Evolutionary conservation across 2,329 filamentous ascomycete genomes (phyloP), one percentile per base, ranked within the genome.

Genomic region (Botrytis tulipae): DNA sequence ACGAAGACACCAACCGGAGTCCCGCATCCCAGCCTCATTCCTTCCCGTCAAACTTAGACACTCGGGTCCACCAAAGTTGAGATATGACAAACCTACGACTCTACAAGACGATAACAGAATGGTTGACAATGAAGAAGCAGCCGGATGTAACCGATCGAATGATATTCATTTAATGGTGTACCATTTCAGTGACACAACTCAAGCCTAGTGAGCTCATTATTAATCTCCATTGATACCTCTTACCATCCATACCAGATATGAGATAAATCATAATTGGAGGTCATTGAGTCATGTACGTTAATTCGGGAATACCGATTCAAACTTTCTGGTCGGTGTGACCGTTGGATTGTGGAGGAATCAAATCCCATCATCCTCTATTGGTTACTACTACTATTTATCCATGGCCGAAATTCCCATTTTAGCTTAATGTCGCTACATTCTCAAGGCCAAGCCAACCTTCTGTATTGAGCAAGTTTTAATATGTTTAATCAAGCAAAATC

Each of bases 31-130:
- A 69, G 66, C 66, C 48, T 69, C 66, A 69, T 57, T 32, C 48
- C 66, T 32, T 69, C 20, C 65, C 66, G 66, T 69, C 66, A 54
- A 40, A 42, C 46, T 29, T 40, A 54, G 22, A 42, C 65, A 54
- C 35, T 69, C 48, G 48, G 66, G 66, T 69, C 66, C 66, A 57
- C 35, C 66, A 32, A 68, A 68, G 9, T 57, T 68, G 66, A 68
- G 66, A 67, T 54, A 29, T 67, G 65, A 67, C 65, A 40, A 40
- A 40, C 46, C 65, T n/a, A 40, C 46, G 7, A 57, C 51, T 57
- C 51, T 57, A 32, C 51, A 29, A 65, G 44, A 68, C 46, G 48
- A 68, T 42, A 68, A 68, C 46, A 40, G 25, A 68, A 57, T 57
- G 25, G 25, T 54, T 7, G 51, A 25, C 14, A 32, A 6, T 57